A percentile compares a stretch with the other conserved stretches of the same genome.
Conservation (phyloP, 768 basidiomycete genomes). For the Boletus sp. region DNA sequence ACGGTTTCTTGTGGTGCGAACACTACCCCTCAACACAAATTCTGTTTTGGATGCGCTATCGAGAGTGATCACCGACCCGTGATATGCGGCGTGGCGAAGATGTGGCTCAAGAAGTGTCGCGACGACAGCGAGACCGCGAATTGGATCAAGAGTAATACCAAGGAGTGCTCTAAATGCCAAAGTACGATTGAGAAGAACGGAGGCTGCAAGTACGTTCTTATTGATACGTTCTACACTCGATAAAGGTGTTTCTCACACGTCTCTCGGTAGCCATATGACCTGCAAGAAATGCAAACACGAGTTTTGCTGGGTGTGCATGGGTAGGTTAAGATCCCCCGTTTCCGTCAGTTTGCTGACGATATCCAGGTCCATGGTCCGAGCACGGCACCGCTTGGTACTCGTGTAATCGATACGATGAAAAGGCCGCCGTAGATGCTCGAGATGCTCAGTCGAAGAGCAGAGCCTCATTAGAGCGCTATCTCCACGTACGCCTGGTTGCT, state of each 20-base stretch:
- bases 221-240: slow-evolving; percentile 72
- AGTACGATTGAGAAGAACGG: slow-evolving; percentile 99
- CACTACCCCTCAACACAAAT: slow-evolving; percentile 59
- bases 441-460: slow-evolving; percentile 90
- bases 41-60: slow-evolving; percentile 93
- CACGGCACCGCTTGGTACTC: slow-evolving; percentile 98
- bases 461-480: slow-evolving; percentile 90
- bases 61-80: slow-evolving; percentile 91
- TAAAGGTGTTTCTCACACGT: slow-evolving; percentile 9
- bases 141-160: slow-evolving; percentile 99
- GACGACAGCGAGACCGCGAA: slow-evolving; percentile 99
- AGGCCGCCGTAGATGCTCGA: slow-evolving; percentile 80
- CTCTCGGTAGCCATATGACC: slow-evolving; percentile 85
- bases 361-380: slow-evolving; percentile 88
- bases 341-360: slow-evolving; percentile 1
- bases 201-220: slow-evolving; percentile 89
- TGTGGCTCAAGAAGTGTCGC: slow-evolving; percentile 96
- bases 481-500: slow-evolving; percentile 65
- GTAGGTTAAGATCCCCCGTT: slow-evolving; percentile 37
- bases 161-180: slow-evolving; percentile 94
- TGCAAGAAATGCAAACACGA: slow-evolving; percentile 99
- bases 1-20: slow-evolving; percentile 82
- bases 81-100: slow-evolving; percentile 80
- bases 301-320: slow-evolving; percentile 99
- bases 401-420: slow-evolving; percentile 97